phyloP scores from a whole-genome alignment of 1,284 basidiomycete species.

The Lentinus polychrous region DNA sequence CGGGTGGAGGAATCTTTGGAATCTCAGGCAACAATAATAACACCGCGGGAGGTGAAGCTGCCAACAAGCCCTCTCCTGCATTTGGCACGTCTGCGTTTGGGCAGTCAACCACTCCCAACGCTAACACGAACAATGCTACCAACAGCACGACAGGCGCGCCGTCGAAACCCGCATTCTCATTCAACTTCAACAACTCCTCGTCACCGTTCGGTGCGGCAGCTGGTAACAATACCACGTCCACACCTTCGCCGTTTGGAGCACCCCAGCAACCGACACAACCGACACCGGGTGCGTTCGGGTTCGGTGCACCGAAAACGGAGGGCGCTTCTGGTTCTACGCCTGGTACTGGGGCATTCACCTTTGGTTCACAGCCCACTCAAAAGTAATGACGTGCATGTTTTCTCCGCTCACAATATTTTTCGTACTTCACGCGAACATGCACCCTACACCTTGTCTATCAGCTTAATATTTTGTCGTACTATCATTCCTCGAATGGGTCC shows the following conservation, averaged over 20 bases:
- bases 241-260: background rate
- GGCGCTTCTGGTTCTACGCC: background rate
- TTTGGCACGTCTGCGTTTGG: background rate
- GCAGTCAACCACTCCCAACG: background rate
- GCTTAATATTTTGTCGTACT: background rate
- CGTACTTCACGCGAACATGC: background rate
- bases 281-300: constrained; percentile 9
- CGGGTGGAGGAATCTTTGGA: no score
- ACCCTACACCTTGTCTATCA: background rate
- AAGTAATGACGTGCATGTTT: background rate
- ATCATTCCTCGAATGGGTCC: background rate
- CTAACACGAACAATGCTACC: constrained; percentile 11
- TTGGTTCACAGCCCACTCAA: background rate
- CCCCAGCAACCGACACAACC: constrained; percentile 12
- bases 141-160: background rate
- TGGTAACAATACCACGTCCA: background rate
- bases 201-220: constrained; percentile 4
- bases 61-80: background rate
- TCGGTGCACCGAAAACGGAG: background rate
- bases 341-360: constrained; percentile 1
- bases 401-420: no score
- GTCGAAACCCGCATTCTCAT: constrained; percentile 18
- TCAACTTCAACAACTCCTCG: constrained; percentile 15
- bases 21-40: no score
- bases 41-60: background rate